These are phyloP conservation scores for Graphiopsis chlorocephala DNA, from an alignment of 2,329 filamentous ascomycete species.

Conservation along the genomic window DNA sequence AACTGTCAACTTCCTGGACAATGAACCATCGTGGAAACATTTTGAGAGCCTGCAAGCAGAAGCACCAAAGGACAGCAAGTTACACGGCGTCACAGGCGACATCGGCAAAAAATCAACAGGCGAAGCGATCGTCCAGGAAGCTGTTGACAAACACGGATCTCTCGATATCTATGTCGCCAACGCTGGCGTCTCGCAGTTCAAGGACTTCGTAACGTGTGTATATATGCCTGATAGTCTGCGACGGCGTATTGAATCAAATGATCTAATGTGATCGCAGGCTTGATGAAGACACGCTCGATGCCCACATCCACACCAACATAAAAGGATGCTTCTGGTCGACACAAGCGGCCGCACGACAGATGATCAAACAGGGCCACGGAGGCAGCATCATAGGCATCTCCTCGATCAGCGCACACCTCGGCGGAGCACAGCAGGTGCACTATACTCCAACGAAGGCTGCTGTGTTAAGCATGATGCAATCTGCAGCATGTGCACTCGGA, in stretches of 20 bases:
- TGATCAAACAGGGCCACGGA: slow-evolving; percentile 62
- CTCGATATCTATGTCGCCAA: slow-evolving; percentile 76
- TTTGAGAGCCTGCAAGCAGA: slow-evolving; percentile 37
- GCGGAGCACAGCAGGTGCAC: slow-evolving; percentile 74
- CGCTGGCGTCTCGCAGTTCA: slow-evolving; percentile 84
- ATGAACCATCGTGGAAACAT: slow-evolving; percentile 46
- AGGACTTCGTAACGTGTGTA: slow-evolving; percentile 70
- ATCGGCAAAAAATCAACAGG: slow-evolving; percentile 73
- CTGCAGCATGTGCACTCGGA: slow-evolving; percentile 73
- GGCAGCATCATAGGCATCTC: slow-evolving; percentile 78
- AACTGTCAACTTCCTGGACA: slow-evolving; percentile 74
- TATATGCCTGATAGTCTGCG: background rate
- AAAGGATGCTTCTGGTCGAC: slow-evolving; percentile 83
- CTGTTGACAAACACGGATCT: slow-evolving; percentile 58
- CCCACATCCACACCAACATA: slow-evolving; percentile 76
- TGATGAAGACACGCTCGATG: slow-evolving; percentile 9
- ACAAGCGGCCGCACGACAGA: slow-evolving; percentile 80
- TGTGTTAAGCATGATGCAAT: slow-evolving; percentile 77
- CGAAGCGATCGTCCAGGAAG: slow-evolving; percentile 61
- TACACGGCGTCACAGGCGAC: slow-evolving; percentile 68
- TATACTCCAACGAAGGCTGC: slow-evolving; percentile 90
- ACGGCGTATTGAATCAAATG: background rate
- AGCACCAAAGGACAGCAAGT: background rate
- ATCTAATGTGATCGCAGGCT: background rate
- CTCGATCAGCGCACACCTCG: slow-evolving; percentile 72